phyloP scores from a whole-genome alignment of 2,329 filamentous ascomycete species.

The Aspergillus viridinutans region DNA sequence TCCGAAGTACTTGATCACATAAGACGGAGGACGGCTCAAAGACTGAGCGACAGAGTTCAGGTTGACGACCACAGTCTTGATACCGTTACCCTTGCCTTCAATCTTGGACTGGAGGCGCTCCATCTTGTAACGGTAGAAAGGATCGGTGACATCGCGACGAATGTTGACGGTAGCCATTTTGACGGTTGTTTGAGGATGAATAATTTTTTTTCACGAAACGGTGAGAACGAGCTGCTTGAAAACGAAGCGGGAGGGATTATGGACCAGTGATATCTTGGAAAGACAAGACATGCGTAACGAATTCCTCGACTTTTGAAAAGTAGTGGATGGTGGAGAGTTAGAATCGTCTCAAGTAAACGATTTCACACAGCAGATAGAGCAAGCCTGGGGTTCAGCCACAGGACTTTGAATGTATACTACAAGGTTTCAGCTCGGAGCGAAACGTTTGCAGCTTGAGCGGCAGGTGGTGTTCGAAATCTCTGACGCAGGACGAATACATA shows the following conservation, averaged over 20 bases:
- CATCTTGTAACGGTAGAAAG: conserved; percentile 99
- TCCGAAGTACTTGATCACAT: conserved; percentile 99
- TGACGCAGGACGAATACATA: conserved; percentile 98
- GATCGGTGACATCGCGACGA: conserved; percentile 94
- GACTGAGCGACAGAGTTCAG: conserved; percentile 88
- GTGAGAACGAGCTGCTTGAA: conserved; percentile 23
- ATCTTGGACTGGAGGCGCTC: conserved; percentile 98
- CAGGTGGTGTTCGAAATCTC: conserved; percentile 90
- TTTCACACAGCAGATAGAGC: conserved; percentile 25
- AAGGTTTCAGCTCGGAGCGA: conserved; percentile 92
- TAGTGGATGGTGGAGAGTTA: conserved; percentile 33
- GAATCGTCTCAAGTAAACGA: conserved; percentile 13
- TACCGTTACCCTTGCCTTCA: conserved; percentile 98
- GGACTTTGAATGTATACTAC: conserved; percentile 81
- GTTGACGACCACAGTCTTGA: conserved; percentile 98
- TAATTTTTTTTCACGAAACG: conserved; percentile 28
- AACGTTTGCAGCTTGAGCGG: conserved; percentile 95
- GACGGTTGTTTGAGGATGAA: conserved; percentile 42
- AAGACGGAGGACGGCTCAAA: conserved; percentile 84
- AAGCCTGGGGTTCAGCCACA: conserved; percentile 69
- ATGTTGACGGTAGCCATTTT: conserved; percentile 98
- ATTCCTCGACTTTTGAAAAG: conserved; percentile 15
- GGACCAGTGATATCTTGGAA: conserved; percentile 43
- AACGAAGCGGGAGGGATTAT: conserved; percentile 33
- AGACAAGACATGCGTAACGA: conserved; percentile 58